Evolutionary conservation across 371 early-diverging fungal genomes (phyloP).

Genomic region (Apophysomyces variabilis): DNA sequence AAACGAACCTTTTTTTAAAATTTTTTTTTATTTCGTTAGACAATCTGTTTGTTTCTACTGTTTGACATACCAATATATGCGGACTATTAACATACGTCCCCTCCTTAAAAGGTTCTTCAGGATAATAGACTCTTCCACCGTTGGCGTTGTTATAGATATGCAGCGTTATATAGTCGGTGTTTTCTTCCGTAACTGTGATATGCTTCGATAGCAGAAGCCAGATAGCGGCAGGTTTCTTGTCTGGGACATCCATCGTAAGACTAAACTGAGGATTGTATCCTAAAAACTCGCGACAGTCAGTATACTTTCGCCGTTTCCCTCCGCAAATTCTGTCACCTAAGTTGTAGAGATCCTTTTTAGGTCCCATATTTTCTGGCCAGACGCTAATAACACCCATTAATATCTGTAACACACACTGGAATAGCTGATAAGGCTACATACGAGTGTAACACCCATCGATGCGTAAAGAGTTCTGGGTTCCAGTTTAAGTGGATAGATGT

Average conservation of each 20-base stretch:
- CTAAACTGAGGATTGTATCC: conserved; percentile 83
- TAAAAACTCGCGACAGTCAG: background rate
- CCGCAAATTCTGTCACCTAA: conserved; percentile 29
- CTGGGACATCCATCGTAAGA: conserved; percentile 59
- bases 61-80: conserved; percentile 68
- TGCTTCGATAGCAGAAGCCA: conserved; percentile 88
- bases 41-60: background rate
- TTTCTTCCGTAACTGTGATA: conserved; percentile 78
- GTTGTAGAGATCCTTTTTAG: conserved; percentile 69
- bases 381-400: conserved; percentile 36
- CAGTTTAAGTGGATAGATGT: conserved; percentile 90
- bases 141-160: conserved; percentile 77
- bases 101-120: conserved; percentile 69
- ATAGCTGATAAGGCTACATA: conserved; percentile 20
- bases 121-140: conserved; percentile 79
- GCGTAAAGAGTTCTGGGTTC: conserved; percentile 77
- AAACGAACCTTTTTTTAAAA: conserved; percentile 56
- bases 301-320: background rate
- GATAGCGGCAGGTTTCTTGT: conserved; percentile 62
- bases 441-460: conserved; percentile 68
- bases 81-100: conserved; percentile 88
- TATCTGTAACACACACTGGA: background rate
- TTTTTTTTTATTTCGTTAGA: conserved; percentile 2
- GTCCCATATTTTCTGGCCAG: conserved; percentile 67
- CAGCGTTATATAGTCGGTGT: conserved; percentile 82